Percentiles rank a stretch among this genome's conserved stretches.
Conservation (phyloP, 1,284 basidiomycete genomes). For the Lentinula novae-zelandiae region DNA sequence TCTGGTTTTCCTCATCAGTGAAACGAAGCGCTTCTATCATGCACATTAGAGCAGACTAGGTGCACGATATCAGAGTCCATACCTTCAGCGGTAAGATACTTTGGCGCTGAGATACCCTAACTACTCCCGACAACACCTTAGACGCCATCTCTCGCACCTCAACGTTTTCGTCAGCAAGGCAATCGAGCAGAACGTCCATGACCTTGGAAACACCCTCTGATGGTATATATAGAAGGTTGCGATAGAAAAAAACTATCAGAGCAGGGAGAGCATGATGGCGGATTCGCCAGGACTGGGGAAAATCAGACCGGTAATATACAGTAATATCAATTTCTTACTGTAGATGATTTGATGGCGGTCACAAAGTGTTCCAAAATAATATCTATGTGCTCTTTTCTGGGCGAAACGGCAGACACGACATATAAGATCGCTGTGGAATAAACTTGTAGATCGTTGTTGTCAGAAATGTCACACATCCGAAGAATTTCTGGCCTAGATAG, state of each 20-base stretch:
- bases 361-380: conserved; percentile 59
- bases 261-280: conserved; percentile 72
- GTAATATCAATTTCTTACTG: conserved; percentile 35
- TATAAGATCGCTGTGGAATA: conserved; percentile 76
- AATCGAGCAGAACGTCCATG: conserved; percentile 79
- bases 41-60: background rate
- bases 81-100: conserved; percentile 87
- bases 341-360: conserved; percentile 64
- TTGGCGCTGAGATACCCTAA: conserved; percentile 90
- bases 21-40: conserved; percentile 74
- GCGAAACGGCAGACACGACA: conserved; percentile 65
- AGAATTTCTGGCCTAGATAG: conserved; percentile 66
- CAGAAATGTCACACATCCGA: conserved; percentile 79
- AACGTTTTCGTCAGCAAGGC: conserved; percentile 86
- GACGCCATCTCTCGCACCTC: conserved; percentile 96
- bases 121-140: conserved; percentile 84
- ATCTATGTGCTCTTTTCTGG: conserved; percentile 60
- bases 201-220: conserved; percentile 62
- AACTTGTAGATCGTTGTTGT: conserved; percentile 67
- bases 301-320: conserved; percentile 6
- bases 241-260: conserved; percentile 81
- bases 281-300: conserved; percentile 70
- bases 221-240: conserved; percentile 78
- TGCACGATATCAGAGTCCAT: conserved; percentile 16
- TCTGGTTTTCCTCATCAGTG: conserved; percentile 55